Evolutionary conservation across 2,329 filamentous ascomycete genomes (phyloP).

Genomic region (Colletotrichum sp.): DNA sequence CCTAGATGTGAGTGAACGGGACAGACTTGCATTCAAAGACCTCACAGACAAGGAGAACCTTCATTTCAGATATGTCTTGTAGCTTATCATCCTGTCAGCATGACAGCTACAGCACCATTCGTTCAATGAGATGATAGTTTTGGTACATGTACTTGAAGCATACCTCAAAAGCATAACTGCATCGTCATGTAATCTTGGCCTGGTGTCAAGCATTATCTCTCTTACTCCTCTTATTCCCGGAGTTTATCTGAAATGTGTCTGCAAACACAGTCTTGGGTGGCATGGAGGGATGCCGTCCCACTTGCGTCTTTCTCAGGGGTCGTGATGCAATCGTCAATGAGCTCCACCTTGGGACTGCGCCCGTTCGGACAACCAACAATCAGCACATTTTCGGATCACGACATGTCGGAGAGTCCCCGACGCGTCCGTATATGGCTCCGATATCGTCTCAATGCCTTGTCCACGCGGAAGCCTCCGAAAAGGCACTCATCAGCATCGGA

Average conservation of each 20-base stretch:
- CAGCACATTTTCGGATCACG: neutral
- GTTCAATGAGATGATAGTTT: neutral
- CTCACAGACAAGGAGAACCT: conserved; percentile 4
- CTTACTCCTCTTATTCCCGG: neutral
- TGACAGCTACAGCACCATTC: neutral
- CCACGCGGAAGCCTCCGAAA: neutral
- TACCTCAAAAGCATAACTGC: neutral
- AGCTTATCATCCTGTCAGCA: neutral
- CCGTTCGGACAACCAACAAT: neutral
- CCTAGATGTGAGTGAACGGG: neutral
- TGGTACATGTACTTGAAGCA: neutral
- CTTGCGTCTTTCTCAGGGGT: neutral
- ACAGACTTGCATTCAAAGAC: neutral
- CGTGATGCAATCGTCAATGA: neutral
- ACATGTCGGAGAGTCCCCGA: neutral
- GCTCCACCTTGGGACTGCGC: neutral
- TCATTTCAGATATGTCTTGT: neutral
- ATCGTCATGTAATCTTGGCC: neutral
- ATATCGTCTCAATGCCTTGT: neutral
- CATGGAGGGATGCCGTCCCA: neutral
- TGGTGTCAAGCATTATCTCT: neutral
- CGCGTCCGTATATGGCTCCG: neutral
- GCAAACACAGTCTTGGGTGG: rapidly evolving
- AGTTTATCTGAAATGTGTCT: rapidly evolving
- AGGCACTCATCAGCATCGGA: neutral